Base-by-base conservation (phyloP, 2,329 filamentous ascomycete genomes). In the Curvularia sp. region DNA sequence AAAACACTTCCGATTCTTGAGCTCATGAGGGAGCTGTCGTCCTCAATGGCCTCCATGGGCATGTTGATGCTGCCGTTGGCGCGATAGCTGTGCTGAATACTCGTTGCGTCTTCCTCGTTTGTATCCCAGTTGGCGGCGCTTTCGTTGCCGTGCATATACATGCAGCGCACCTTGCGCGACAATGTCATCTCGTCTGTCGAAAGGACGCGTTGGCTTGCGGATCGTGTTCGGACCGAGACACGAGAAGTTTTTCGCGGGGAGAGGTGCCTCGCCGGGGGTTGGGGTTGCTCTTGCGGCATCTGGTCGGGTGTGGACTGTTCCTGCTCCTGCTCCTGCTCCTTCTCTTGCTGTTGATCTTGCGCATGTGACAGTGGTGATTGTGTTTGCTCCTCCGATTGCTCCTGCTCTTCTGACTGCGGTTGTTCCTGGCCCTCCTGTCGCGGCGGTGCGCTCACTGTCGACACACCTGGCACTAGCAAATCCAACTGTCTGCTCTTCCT, bases 101-200 rank as follows among this genome's bases (percentile, higher is more conserved):
- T 73, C 43, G 42, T 55, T 3, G 49, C 38, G 38, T 69, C 70
- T 38, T 68, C 70, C 9, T 71, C 71, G 7, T 63, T 54, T 13
- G 52, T 60, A 18, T 75, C 74, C 79, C 79, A 82, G 5, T 81
- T 77, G 7, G 75, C 79, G 13, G 84, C 83, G 31, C 80, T 81
- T 61, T 87, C 86, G 55, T 87, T 82, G 4, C 86, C 86, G 60
- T 83, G 82, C 62, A 85, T 83, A 69, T 88, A 89, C 85, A 88
- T 88, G 61, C 85, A 79, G 30, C 87, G 81, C 35, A 89, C 86
- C 62, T 85, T 85, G 61, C 84, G 82, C 31, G 86, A 88, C 58
- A 88, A 77, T 69, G 84, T 83, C 67, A 86, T 86, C 70, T 89
- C 87, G 65, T 89, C 86, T 1, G 85, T 78, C n/a, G 87, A 89